Percentiles rank a stretch among this genome's conserved stretches.
Evolutionary conservation across 345 rosid genomes (phyloP).

Genomic region (rapeseed (Brassica napus)): DNA sequence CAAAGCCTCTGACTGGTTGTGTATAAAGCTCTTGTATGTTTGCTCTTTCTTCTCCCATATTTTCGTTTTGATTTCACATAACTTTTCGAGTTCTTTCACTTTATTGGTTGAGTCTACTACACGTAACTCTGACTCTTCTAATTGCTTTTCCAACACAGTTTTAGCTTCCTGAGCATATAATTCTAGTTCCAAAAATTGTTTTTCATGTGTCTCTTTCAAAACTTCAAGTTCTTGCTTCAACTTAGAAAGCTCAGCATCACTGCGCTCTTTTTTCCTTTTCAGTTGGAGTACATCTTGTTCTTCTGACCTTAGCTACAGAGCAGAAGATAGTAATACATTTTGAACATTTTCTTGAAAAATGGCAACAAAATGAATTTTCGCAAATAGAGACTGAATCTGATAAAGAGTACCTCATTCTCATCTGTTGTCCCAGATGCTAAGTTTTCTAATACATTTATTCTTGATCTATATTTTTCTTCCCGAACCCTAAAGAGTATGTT

Average conservation of each 20-base stretch:
- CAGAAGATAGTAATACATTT: neutral
- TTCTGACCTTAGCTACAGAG: slow-evolving; percentile 55
- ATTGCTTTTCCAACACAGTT: slow-evolving; percentile 52
- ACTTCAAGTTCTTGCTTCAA: slow-evolving; percentile 59
- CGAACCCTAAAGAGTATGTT: slow-evolving; percentile 55
- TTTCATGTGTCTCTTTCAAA: slow-evolving; percentile 50
- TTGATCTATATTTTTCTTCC: slow-evolving; percentile 68
- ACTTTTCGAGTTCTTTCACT: slow-evolving; percentile 66
- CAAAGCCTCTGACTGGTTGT: slow-evolving; percentile 52
- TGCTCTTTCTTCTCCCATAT: slow-evolving; percentile 72
- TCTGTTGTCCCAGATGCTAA: slow-evolving; percentile 59
- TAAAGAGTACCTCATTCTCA: slow-evolving; percentile 64
- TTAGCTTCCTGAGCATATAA: slow-evolving; percentile 48
- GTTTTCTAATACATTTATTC: slow-evolving; percentile 64
- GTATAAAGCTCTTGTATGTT: slow-evolving; percentile 53
- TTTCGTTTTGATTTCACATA: slow-evolving; percentile 56
- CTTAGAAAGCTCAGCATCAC: slow-evolving; percentile 51
- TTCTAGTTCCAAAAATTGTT: slow-evolving; percentile 49
- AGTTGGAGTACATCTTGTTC: slow-evolving; percentile 50
- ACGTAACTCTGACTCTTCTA: slow-evolving; percentile 55
- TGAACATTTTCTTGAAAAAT: neutral
- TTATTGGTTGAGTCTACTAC: slow-evolving; percentile 53
- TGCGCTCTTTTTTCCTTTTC: slow-evolving; percentile 54
- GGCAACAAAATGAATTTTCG: neutral
- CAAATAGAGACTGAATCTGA: neutral